Conservation (phyloP, 2,329 filamentous ascomycete genomes). For the Venturia effusa region DNA sequence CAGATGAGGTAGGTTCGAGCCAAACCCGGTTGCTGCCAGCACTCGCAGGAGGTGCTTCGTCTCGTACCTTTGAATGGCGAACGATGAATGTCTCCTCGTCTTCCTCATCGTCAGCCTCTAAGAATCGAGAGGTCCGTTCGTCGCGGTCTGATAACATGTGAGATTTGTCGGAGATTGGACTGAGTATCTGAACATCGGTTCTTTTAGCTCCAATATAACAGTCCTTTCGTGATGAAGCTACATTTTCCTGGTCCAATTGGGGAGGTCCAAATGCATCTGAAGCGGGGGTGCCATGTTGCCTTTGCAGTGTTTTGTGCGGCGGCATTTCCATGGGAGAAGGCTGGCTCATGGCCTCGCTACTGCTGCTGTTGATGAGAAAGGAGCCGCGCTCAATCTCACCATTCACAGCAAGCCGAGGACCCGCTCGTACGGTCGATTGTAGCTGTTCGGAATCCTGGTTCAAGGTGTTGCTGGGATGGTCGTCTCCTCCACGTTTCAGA, state of each 20-base stretch:
- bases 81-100: constrained; percentile 30
- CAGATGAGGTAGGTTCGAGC: constrained; percentile 28
- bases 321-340: constrained; percentile 1
- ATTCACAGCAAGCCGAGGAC: constrained; percentile 10
- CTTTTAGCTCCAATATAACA: constrained; percentile 19
- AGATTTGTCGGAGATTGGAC: constrained; percentile 12
- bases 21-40: constrained; percentile 24
- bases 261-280: background rate
- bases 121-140: constrained; percentile 6
- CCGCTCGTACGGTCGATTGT: background rate
- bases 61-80: constrained; percentile 21
- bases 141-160: constrained; percentile 13
- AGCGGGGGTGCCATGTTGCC: background rate
- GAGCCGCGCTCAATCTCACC: constrained; percentile 28
- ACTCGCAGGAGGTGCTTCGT: constrained; percentile 11
- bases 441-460: constrained; percentile 15
- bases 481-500: background rate
- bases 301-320: background rate
- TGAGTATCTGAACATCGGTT: constrained; percentile 19
- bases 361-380: constrained; percentile 43
- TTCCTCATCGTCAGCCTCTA: constrained; percentile 20
- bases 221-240: constrained; percentile 15
- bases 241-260: background rate
- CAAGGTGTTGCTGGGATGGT: constrained; percentile 13
- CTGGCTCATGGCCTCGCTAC: constrained; percentile 32